phyloP scores from a whole-genome alignment of 2,329 filamentous ascomycete genomes.

The Aspergillus alliaceus region DNA sequence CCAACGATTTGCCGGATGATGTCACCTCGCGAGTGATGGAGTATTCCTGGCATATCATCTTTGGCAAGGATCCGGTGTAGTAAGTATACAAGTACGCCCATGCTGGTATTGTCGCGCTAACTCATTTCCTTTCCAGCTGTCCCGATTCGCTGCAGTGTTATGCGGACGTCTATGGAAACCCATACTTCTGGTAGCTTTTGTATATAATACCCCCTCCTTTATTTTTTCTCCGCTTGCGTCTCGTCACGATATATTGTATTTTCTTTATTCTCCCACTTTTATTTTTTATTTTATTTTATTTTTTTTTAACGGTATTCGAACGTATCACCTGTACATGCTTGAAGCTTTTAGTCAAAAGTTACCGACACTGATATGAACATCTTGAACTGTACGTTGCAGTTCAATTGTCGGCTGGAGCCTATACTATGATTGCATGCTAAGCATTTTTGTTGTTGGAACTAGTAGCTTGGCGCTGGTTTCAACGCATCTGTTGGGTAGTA shows the following conservation, averaged over 20 bases:
- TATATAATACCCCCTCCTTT: constrained; percentile 18
- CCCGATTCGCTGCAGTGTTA: constrained; percentile 61
- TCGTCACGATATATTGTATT: constrained; percentile 11
- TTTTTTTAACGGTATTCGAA: background rate
- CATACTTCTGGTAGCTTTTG: constrained; percentile 23
- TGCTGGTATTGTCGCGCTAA: background rate
- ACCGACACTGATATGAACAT: background rate
- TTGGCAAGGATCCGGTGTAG: constrained; percentile 23
- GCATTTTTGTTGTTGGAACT: background rate
- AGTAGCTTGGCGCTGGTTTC: background rate
- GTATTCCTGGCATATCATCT: constrained; percentile 58
- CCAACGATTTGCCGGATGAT: constrained; percentile 45
- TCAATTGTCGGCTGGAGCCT: background rate
- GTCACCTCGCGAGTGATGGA: constrained; percentile 54
- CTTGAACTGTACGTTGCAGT: background rate
- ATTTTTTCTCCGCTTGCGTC: background rate
- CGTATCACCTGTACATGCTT: background rate
- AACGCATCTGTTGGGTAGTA: background rate
- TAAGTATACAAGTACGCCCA: constrained; percentile 3
- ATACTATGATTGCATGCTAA: background rate
- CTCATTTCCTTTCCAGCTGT: constrained; percentile 48
- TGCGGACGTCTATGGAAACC: constrained; percentile 58
- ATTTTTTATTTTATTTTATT: no score
- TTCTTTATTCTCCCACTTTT: constrained; percentile 8
- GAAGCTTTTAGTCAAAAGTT: background rate